Conservation (phyloP, 2,329 filamentous ascomycete species). For the Penicillium sp. region DNA sequence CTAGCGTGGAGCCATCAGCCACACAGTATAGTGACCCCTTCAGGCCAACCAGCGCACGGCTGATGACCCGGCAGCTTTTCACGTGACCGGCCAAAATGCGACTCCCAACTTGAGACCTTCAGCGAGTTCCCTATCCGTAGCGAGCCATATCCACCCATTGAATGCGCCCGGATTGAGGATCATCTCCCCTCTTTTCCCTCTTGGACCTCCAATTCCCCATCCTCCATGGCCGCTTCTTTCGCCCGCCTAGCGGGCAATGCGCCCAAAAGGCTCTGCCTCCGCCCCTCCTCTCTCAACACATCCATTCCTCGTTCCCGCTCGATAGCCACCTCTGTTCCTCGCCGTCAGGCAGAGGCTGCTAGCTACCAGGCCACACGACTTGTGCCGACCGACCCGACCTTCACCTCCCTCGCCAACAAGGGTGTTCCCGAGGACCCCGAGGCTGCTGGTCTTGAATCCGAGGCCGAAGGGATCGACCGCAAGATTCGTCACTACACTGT, state of each 20-base stretch:
- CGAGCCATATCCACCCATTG: constrained; percentile 26
- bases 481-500: constrained; percentile 99
- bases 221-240: constrained; percentile 52
- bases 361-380: constrained; percentile 47
- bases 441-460: constrained; percentile 41
- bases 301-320: constrained; percentile 43
- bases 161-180: constrained; percentile 33
- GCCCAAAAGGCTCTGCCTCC: constrained; percentile 51
- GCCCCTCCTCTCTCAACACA: constrained; percentile 41
- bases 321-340: constrained; percentile 49
- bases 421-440: constrained; percentile 35
- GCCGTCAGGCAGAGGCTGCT: constrained; percentile 45
- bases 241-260: constrained; percentile 52
- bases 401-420: constrained; percentile 40
- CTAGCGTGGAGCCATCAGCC: background rate
- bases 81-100: constrained; percentile 33
- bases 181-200: constrained; percentile 19
- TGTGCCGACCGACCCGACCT: constrained; percentile 51
- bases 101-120: constrained; percentile 25
- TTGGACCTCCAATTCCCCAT: constrained; percentile 15
- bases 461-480: constrained; percentile 45
- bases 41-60: constrained; percentile 27
- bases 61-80: constrained; percentile 31
- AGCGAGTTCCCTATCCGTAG: constrained; percentile 24
- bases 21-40: constrained; percentile 14